Conservation (phyloP, 192 early-diverging fungal genomes). For the Lobosporangium transversale region DNA sequence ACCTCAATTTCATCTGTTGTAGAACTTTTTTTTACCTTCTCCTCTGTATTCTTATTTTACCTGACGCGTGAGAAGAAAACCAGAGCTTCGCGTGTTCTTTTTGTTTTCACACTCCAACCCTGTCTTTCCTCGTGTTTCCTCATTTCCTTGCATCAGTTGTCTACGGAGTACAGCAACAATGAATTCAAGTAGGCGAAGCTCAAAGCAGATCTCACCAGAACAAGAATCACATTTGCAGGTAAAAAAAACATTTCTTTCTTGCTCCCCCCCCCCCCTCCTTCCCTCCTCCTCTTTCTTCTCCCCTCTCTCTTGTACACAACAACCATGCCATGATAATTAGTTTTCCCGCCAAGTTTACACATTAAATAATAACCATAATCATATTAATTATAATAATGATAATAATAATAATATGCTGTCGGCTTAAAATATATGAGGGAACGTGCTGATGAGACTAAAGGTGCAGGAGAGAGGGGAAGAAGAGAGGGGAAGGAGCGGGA, state of each 20-base stretch:
- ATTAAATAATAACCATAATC: neutral
- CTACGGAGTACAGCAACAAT: too few relatives aligned
- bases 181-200: constrained; percentile 43
- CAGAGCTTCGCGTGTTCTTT: too few relatives aligned
- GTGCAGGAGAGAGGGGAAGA: neutral
- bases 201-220: constrained; percentile 49
- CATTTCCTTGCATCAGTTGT: too few relatives aligned
- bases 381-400: too few relatives aligned
- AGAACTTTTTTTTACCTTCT: too few relatives aligned
- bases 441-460: constrained; percentile 1
- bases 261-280: neutral
- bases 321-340: neutral
- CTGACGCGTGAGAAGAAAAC: too few relatives aligned
- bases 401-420: too few relatives aligned
- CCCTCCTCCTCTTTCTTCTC: neutral
- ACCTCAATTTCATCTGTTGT: too few relatives aligned
- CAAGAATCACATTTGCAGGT: constrained; percentile 41
- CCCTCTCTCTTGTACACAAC: neutral
- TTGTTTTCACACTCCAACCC: too few relatives aligned
- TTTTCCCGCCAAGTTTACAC: constrained; percentile 24
- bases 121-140: too few relatives aligned
- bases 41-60: too few relatives aligned
- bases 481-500: too few relatives aligned
- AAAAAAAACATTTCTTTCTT: constrained; percentile 9
- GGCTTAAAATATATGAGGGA: neutral